Conservation (phyloP, 2,329 filamentous ascomycete species). For the Sporothrix protearum region DNA sequence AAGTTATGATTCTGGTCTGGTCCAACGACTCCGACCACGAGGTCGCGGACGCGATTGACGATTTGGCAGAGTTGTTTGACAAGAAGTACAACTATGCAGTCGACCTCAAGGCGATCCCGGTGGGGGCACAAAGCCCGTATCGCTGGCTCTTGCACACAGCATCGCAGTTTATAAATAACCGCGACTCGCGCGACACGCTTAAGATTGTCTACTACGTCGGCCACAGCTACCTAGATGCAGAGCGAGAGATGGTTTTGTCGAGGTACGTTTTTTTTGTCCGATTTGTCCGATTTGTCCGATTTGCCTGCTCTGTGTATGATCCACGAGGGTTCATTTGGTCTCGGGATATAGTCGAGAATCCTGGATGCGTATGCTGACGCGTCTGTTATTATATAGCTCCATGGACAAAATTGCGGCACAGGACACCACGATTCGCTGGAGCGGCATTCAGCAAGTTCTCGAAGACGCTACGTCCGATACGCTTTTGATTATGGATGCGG, state of each 20-base stretch:
- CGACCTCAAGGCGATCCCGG: constrained; percentile 49
- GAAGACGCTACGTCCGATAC: constrained; percentile 56
- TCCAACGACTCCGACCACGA: constrained; percentile 49
- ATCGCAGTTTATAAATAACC: constrained; percentile 51
- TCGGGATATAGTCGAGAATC: background rate
- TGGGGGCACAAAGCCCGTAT: constrained; percentile 46
- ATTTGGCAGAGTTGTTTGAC: constrained; percentile 50
- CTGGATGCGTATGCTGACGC: background rate
- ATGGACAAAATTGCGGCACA: constrained; percentile 43
- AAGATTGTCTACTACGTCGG: constrained; percentile 60
- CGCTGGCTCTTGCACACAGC: constrained; percentile 53
- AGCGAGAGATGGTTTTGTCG: constrained; percentile 56
- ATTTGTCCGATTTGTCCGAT: background rate
- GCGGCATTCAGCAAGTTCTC: constrained; percentile 52
- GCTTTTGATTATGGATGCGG: constrained; percentile 57
- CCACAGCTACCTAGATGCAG: constrained; percentile 51
- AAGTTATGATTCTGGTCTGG: constrained; percentile 55
- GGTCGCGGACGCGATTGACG: constrained; percentile 43
- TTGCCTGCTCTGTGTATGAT: background rate
- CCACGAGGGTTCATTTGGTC: background rate
- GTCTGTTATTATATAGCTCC: constrained; percentile 39
- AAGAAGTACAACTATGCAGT: constrained; percentile 52
- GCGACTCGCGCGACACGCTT: constrained; percentile 53
- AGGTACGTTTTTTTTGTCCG: constrained; percentile 41
- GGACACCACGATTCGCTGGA: constrained; percentile 51